Evolutionary conservation across 2,329 filamentous ascomycete species (phyloP).

Genomic region (Emydomyces testavorans): DNA sequence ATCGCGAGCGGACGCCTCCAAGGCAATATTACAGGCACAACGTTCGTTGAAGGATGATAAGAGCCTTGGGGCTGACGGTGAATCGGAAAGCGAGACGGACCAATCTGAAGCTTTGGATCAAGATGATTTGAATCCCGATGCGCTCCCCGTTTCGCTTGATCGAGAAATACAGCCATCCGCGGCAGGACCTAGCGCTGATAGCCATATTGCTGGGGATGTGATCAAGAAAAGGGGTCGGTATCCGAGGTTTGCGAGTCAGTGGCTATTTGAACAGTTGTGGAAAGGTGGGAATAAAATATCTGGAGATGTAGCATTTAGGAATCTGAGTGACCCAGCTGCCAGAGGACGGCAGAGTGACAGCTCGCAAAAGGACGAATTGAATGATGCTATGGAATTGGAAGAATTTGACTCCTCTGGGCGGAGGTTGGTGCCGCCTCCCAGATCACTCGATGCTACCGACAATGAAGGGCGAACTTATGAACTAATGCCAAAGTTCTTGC

Average conservation of each 20-base stretch:
- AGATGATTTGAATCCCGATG: slow-evolving; percentile 17
- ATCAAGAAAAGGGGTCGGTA: slow-evolving; percentile 73
- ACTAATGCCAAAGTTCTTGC: slow-evolving; percentile 71
- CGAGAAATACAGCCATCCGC: slow-evolving; percentile 19
- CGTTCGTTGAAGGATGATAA: slow-evolving; percentile 16
- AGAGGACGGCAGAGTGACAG: slow-evolving; percentile 4
- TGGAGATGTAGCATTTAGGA: slow-evolving; percentile 4
- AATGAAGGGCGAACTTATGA: slow-evolving; percentile 37
- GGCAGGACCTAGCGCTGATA: slow-evolving; percentile 32
- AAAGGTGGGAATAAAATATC: slow-evolving; percentile 29
- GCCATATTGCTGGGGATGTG: slow-evolving; percentile 74
- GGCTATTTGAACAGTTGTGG: slow-evolving; percentile 83
- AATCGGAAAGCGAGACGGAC: slow-evolving; percentile 16
- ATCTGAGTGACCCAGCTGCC: slow-evolving; percentile 11
- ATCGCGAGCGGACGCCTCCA: slow-evolving; percentile 60
- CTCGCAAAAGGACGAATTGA: not conserved
- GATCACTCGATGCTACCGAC: slow-evolving; percentile 3
- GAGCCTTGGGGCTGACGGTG: slow-evolving; percentile 29
- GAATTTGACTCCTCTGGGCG: slow-evolving; percentile 13
- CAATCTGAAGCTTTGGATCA: slow-evolving; percentile 8
- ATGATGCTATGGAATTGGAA: slow-evolving; percentile 16
- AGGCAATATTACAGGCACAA: slow-evolving; percentile 46
- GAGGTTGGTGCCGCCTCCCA: slow-evolving; percentile 1
- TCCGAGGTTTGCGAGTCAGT: slow-evolving; percentile 76
- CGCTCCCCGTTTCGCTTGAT: slow-evolving; percentile 16